phyloP scores from a whole-genome alignment of 2,329 filamentous ascomycete genomes.

The Diaporthe ilicicola region DNA sequence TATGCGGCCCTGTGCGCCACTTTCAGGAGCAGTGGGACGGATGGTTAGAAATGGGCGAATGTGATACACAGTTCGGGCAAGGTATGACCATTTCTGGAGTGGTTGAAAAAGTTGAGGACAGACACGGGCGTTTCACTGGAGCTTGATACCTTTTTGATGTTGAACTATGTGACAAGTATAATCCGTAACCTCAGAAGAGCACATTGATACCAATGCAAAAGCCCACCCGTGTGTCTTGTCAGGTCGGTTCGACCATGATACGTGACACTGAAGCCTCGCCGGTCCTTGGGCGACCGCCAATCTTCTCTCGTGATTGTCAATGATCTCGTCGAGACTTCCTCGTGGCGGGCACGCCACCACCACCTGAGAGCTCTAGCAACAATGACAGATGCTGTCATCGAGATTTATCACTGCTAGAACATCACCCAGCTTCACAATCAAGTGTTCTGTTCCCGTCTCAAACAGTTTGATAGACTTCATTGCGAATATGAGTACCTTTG shows the following conservation, averaged over 20 bases:
- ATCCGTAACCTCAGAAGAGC: background rate
- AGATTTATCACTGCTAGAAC: no score
- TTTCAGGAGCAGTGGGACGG: constrained; percentile 93
- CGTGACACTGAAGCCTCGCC: no score
- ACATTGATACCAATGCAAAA: constrained; percentile 18
- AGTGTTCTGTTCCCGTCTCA: no score
- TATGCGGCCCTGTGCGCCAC: constrained; percentile 95
- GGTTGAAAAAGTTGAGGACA: background rate
- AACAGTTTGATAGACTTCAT: no score
- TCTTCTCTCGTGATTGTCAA: background rate
- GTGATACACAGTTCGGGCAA: background rate
- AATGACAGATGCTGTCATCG: no score
- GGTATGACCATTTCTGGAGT: background rate
- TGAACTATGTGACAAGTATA: constrained; percentile 8
- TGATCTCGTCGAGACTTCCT: background rate
- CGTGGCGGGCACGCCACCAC: no score
- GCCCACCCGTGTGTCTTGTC: background rate
- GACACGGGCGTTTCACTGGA: constrained; percentile 22
- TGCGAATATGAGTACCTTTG: no score
- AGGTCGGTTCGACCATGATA: background rate
- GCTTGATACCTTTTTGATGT: constrained; percentile 30
- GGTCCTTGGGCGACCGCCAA: background rate
- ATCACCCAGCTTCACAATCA: no score
- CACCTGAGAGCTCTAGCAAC: no score
- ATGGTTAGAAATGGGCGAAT: constrained; percentile 65